Conservation (phyloP, 306 rosid species). For the Corylus avellana region DNA sequence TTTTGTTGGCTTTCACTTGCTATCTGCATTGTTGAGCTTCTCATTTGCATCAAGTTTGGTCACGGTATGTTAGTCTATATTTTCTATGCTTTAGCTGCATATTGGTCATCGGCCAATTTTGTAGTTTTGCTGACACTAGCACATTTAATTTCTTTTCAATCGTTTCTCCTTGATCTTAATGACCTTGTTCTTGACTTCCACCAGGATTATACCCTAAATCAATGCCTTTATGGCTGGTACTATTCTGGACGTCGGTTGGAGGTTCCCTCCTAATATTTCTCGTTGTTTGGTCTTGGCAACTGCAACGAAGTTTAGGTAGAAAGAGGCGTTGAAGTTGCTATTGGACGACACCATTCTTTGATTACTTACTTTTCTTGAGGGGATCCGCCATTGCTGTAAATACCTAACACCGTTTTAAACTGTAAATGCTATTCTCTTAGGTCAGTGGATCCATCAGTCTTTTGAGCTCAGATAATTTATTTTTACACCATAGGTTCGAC, state of each 20-base stretch:
- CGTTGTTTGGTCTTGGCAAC: conserved; percentile 78
- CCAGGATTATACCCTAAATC: conserved; percentile 86
- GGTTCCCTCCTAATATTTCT: conserved; percentile 51
- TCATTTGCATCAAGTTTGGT: conserved; percentile 96
- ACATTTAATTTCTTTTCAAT: background rate
- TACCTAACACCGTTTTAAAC: conserved; percentile 47
- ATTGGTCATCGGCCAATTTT: background rate
- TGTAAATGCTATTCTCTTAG: conserved; percentile 73
- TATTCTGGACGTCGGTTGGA: conserved; percentile 70
- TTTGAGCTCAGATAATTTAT: conserved; percentile 41
- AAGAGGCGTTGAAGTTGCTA: conserved; percentile 60
- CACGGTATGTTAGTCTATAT: conserved; percentile 51
- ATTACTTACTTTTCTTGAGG: conserved; percentile 57
- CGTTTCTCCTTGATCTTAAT: background rate
- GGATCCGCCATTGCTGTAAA: conserved; percentile 58
- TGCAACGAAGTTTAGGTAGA: conserved; percentile 60
- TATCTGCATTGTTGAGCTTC: conserved; percentile 93
- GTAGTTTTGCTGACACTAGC: background rate
- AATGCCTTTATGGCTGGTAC: conserved; percentile 86
- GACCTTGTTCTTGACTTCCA: conserved; percentile 13
- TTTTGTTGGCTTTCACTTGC: conserved; percentile 99
- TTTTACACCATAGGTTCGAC: conserved; percentile 38
- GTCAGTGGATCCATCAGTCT: conserved; percentile 51
- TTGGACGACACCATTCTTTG: conserved; percentile 55
- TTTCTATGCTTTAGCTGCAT: background rate